Evolutionary conservation across 1,284 basidiomycete genomes (phyloP).

Genomic region (Tilletia caries): DNA sequence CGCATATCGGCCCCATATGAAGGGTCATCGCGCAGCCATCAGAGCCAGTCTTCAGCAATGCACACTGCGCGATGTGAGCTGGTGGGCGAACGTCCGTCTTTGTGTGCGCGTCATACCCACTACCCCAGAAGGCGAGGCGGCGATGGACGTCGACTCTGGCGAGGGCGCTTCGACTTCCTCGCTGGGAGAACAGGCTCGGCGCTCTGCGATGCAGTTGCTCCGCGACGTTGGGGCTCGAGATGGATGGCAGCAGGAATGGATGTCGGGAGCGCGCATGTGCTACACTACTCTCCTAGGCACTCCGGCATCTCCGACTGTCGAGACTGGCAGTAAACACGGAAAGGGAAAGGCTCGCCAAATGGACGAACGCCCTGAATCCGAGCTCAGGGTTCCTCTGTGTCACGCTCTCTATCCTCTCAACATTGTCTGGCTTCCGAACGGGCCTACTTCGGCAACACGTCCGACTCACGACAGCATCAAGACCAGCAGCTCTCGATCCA

Average conservation of each 20-base stretch:
- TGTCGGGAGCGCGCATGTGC: not conserved
- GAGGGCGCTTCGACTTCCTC: too few species aligned
- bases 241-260: constrained; percentile 10
- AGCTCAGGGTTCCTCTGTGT: not conserved
- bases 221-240: not conserved
- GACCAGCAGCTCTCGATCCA: not conserved
- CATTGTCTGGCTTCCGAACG: not conserved
- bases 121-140: not conserved
- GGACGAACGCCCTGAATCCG: constrained; percentile 34
- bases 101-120: not conserved
- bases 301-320: not conserved
- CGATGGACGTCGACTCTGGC: too few species aligned
- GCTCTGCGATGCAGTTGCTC: not conserved
- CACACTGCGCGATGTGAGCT: constrained; percentile 6
- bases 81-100: not conserved
- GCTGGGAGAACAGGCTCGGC: not conserved
- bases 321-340: constrained; percentile 31
- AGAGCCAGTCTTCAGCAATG: not conserved
- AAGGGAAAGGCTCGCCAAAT: constrained; percentile 32
- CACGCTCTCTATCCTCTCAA: not conserved
- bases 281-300: not conserved
- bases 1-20: constrained; percentile 12
- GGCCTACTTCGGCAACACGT: too few species aligned
- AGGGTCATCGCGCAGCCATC: constrained; percentile 8
- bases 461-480: not conserved